These are phyloP conservation scores for Schizothecium vesticola DNA, from an alignment of 495 filamentous ascomycete species.

Conservation along the genomic window DNA sequence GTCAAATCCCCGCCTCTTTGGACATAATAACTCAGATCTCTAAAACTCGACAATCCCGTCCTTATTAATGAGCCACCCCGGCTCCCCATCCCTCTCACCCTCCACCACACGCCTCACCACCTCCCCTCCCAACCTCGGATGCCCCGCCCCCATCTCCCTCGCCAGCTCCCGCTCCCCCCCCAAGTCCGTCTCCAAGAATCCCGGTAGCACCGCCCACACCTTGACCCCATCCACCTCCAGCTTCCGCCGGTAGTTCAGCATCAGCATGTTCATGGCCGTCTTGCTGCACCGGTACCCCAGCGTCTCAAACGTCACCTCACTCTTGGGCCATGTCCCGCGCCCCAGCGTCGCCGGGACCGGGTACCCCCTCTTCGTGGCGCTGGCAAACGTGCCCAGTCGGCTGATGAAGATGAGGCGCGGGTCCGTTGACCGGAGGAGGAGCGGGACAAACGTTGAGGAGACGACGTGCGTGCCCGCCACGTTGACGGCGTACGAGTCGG, in stretches of 20 bases:
- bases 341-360: slow-evolving; percentile 21
- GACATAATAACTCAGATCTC: background rate
- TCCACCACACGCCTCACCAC: slow-evolving; percentile 44
- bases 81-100: slow-evolving; percentile 44
- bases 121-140: slow-evolving; percentile 39
- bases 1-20: background rate
- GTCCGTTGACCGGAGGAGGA: slow-evolving; percentile 43
- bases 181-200: slow-evolving; percentile 52
- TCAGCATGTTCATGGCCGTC: slow-evolving; percentile 61
- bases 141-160: slow-evolving; percentile 30
- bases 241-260: slow-evolving; percentile 51
- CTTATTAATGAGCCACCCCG: slow-evolving; percentile 37
- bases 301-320: slow-evolving; percentile 23
- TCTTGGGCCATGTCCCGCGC: slow-evolving; percentile 43
- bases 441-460: slow-evolving; percentile 41
- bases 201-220: slow-evolving; percentile 50
- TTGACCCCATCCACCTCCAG: slow-evolving; percentile 58
- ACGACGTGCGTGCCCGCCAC: slow-evolving; percentile 47
- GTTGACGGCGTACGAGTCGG: slow-evolving; percentile 44
- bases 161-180: slow-evolving; percentile 14
- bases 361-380: slow-evolving; percentile 20
- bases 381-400: slow-evolving; percentile 27
- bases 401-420: slow-evolving; percentile 46
- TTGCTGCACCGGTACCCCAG: slow-evolving; percentile 50
- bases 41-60: slow-evolving; percentile 20